Evolutionary conservation across 768 basidiomycete genomes (phyloP).

Genomic region (Pulveroboletus frians): DNA sequence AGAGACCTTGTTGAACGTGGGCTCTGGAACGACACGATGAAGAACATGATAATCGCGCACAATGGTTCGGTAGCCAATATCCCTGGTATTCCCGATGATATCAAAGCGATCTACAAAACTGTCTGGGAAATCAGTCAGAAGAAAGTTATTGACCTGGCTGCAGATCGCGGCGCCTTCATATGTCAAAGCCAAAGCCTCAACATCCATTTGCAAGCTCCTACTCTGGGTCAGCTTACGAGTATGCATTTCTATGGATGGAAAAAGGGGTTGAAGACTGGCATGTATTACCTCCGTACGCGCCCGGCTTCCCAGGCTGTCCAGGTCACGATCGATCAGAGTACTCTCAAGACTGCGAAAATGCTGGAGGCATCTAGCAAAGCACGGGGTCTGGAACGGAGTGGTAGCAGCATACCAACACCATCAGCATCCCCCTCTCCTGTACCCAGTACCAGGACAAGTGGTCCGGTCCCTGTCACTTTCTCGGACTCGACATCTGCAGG

Average conservation of each 20-base stretch:
- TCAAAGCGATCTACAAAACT: constrained; percentile 99
- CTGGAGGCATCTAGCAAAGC: constrained; percentile 20
- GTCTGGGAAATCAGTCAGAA: constrained; percentile 99
- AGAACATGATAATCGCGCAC: constrained; percentile 98
- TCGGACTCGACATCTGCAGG: constrained; percentile 23
- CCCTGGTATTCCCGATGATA: constrained; percentile 78
- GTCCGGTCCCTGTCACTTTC: constrained; percentile 24
- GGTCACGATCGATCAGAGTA: constrained; percentile 87
- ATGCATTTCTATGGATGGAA: constrained; percentile 99
- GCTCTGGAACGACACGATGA: constrained; percentile 98
- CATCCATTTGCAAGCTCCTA: constrained; percentile 86
- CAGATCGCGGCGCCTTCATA: constrained; percentile 98
- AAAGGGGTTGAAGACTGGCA: constrained; percentile 96
- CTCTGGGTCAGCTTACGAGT: constrained; percentile 85
- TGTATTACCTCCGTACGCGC: constrained; percentile 95
- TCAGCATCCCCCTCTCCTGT: constrained; percentile 26
- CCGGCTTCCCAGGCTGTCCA: constrained; percentile 96
- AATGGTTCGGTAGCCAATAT: constrained; percentile 88
- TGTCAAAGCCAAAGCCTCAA: constrained; percentile 95
- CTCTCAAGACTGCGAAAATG: constrained; percentile 55
- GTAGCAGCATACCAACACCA: constrained; percentile 19
- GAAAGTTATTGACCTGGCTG: constrained; percentile 95
- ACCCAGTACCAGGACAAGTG: constrained; percentile 30
- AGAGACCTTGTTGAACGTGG: constrained; percentile 93
- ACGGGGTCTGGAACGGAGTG: constrained; percentile 11